Evolutionary conservation across 2,329 filamentous ascomycete species (phyloP).

Genomic region (Ceratocystis alfenasii): DNA sequence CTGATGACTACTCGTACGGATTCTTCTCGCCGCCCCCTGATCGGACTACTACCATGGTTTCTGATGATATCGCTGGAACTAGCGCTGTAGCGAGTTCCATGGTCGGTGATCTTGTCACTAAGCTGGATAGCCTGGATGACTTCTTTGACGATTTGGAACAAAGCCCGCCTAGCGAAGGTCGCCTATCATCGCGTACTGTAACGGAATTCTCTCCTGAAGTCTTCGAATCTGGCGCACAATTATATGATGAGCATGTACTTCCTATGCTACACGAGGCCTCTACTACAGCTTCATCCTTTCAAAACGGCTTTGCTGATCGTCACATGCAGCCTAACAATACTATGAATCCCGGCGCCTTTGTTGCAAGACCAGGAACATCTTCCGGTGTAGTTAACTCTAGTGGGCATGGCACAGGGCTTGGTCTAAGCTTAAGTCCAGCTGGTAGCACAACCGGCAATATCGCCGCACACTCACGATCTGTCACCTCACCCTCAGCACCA

Average conservation of each 20-base stretch:
- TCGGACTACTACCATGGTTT: constrained; percentile 83
- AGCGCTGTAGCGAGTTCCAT: constrained; percentile 43
- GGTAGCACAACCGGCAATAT: constrained; percentile 6
- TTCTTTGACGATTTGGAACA: constrained; percentile 62
- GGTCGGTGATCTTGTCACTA: constrained; percentile 63
- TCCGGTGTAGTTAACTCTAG: constrained; percentile 26
- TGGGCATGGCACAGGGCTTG: constrained; percentile 34
- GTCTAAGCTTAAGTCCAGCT: not conserved
- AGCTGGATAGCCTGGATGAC: constrained; percentile 66
- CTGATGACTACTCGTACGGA: constrained; percentile 73
- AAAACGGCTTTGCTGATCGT: constrained; percentile 75
- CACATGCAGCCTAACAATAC: constrained; percentile 49
- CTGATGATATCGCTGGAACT: constrained; percentile 63
- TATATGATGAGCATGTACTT: constrained; percentile 87
- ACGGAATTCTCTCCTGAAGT: constrained; percentile 54
- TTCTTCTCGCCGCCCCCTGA: constrained; percentile 64
- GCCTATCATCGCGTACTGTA: constrained; percentile 49
- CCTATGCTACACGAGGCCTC: constrained; percentile 81
- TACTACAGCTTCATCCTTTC: constrained; percentile 67
- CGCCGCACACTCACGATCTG: constrained; percentile 55
- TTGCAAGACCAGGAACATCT: constrained; percentile 28
- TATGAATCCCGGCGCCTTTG: constrained; percentile 52
- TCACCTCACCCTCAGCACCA: constrained; percentile 64
- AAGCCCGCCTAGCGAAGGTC: constrained; percentile 44
- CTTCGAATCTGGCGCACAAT: constrained; percentile 62